Evolutionary conservation across 75 land plant genomes (phyloP).

Genomic region (Adiantum capillusveneris): DNA sequence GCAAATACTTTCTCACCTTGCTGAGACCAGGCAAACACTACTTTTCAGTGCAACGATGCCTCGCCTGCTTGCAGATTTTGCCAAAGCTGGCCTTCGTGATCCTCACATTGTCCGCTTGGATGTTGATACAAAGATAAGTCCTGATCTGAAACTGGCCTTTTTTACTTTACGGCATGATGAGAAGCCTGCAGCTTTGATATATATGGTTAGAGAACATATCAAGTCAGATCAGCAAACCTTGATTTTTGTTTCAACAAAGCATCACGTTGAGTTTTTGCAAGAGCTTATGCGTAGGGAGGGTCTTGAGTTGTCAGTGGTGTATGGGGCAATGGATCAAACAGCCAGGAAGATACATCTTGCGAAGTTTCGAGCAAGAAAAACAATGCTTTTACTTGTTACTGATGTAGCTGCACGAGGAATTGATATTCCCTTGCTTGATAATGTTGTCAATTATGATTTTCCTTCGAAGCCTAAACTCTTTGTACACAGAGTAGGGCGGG

Average conservation of each 20-base stretch:
- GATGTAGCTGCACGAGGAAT: slow-evolving; percentile 98
- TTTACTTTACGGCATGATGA: slow-evolving; percentile 90
- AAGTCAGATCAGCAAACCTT: slow-evolving; percentile 79
- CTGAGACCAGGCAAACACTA: slow-evolving; percentile 81
- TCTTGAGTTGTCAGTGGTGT: slow-evolving; percentile 75
- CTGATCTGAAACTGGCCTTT: slow-evolving; percentile 69
- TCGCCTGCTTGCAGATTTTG: slow-evolving; percentile 91
- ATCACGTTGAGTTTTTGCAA: slow-evolving; percentile 89
- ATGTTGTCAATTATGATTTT: slow-evolving; percentile 95
- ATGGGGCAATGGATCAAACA: slow-evolving; percentile 98
- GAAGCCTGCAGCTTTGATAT: slow-evolving; percentile 70
- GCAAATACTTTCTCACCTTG: slow-evolving; percentile 67
- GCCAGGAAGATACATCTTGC: slow-evolving; percentile 94
- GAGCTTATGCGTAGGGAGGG: slow-evolving; percentile 68
- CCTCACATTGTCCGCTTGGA: slow-evolving; percentile 89
- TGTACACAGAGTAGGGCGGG: slow-evolving; percentile 96
- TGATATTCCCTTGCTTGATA: slow-evolving; percentile 96
- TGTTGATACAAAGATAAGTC: slow-evolving; percentile 84
- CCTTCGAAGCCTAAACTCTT: slow-evolving; percentile 98
- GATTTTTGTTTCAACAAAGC: slow-evolving; percentile 92
- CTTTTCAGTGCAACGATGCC: slow-evolving; percentile 98
- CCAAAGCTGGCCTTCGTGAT: slow-evolving; percentile 89
- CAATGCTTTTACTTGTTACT: slow-evolving; percentile 87
- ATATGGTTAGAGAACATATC: slow-evolving; percentile 78
- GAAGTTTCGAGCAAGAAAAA: slow-evolving; percentile 83